Conservation (phyloP, 2,329 filamentous ascomycete species). For the Xylariales sp. region DNA sequence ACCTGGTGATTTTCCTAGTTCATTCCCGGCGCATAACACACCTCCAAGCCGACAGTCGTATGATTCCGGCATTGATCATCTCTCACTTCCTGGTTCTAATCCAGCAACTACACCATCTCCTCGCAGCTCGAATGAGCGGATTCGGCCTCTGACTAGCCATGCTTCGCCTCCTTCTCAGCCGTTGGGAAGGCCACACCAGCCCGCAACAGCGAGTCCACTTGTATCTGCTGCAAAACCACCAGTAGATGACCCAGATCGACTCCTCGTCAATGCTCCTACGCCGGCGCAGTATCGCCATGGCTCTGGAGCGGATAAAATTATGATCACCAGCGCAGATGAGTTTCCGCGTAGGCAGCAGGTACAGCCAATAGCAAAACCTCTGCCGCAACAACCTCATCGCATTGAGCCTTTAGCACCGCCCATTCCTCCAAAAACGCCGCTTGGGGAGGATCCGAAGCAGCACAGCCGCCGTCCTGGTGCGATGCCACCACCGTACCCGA, state of each 20-base stretch:
- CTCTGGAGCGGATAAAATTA: constrained; percentile 65
- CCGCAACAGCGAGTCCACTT: constrained; percentile 13
- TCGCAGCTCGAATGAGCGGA: constrained; percentile 44
- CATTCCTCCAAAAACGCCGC: constrained; percentile 72
- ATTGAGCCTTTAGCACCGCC: constrained; percentile 68
- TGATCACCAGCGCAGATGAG: constrained; percentile 57
- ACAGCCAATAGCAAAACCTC: constrained; percentile 16
- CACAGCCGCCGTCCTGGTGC: constrained; percentile 20
- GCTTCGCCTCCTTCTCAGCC: constrained; percentile 24
- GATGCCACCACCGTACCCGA: constrained; percentile 67
- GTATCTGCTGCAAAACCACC: constrained; percentile 16
- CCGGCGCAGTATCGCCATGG: constrained; percentile 54
- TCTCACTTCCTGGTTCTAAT: constrained; percentile 32
- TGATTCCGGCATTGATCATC: constrained; percentile 49
- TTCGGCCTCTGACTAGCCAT: constrained; percentile 28
- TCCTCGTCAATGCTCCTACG: constrained; percentile 53
- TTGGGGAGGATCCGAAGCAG: constrained; percentile 43
- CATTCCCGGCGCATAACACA: constrained; percentile 28
- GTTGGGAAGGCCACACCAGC: constrained; percentile 22
- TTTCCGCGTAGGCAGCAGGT: constrained; percentile 38
- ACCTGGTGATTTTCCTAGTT: constrained; percentile 48
- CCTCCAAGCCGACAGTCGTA: constrained; percentile 49
- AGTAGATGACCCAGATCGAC: constrained; percentile 45
- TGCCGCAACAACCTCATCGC: constrained; percentile 29
- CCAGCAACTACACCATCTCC: constrained; percentile 37